phyloP scores from a whole-genome alignment of 331 rosid species.

The Acacia concinna region DNA sequence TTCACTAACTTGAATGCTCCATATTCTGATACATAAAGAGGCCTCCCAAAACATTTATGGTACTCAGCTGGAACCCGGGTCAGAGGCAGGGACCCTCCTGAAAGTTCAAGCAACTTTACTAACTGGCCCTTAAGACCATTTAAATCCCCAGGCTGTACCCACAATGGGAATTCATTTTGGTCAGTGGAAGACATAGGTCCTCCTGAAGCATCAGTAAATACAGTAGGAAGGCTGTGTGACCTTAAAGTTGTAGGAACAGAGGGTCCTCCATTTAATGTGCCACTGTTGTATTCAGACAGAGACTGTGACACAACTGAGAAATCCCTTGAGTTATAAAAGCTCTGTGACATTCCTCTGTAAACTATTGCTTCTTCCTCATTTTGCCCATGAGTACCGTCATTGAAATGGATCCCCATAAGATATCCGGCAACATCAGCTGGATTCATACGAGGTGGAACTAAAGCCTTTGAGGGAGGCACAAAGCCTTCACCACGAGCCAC shows the following conservation, averaged over 20 bases:
- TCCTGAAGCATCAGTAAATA: slow-evolving; percentile 59
- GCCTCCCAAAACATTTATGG: slow-evolving; percentile 67
- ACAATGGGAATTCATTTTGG: slow-evolving; percentile 55
- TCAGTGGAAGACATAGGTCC: slow-evolving; percentile 47
- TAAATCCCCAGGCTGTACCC: slow-evolving; percentile 91
- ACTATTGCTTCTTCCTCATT: slow-evolving; percentile 86
- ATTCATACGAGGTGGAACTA: slow-evolving; percentile 55
- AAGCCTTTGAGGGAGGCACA: slow-evolving; percentile 60
- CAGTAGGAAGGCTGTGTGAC: slow-evolving; percentile 75
- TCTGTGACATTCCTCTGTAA: slow-evolving; percentile 72
- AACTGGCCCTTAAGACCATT: slow-evolving; percentile 83
- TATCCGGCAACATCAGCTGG: slow-evolving; percentile 59
- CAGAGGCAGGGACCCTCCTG: slow-evolving; percentile 78
- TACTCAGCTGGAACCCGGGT: slow-evolving; percentile 74
- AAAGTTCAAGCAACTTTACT: slow-evolving; percentile 68
- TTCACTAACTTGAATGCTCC: slow-evolving; percentile 68
- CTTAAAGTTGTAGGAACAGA: slow-evolving; percentile 49
- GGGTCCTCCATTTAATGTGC: slow-evolving; percentile 42
- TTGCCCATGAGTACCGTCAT: slow-evolving; percentile 50
- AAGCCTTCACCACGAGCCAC: slow-evolving; percentile 98
- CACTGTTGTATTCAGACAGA: slow-evolving; percentile 55
- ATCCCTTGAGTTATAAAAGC: slow-evolving; percentile 66
- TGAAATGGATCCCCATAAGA: slow-evolving; percentile 68
- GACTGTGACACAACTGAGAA: slow-evolving; percentile 65
- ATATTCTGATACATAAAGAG: slow-evolving; percentile 69